Conservation (phyloP, 179 eudicot species). For the Sideroxylon spinosum region DNA sequence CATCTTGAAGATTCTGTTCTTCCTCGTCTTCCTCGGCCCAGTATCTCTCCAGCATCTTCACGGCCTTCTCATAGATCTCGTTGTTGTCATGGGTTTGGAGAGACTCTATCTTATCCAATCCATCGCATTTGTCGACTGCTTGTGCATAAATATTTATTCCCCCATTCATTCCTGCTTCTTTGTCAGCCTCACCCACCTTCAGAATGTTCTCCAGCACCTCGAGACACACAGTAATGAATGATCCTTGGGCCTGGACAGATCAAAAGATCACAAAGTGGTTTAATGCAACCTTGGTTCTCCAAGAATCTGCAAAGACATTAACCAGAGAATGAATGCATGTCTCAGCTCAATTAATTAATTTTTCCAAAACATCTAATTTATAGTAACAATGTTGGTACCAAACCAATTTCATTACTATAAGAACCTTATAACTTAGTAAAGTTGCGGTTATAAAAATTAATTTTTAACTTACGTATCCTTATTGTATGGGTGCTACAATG, state of each 20-base stretch:
- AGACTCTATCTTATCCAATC: slow-evolving; percentile 64
- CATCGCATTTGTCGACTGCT: slow-evolving; percentile 66
- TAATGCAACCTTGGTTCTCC: slow-evolving; percentile 66
- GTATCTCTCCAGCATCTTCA: slow-evolving; percentile 57
- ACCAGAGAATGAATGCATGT: neutral
- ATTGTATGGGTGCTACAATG: no score
- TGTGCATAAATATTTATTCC: slow-evolving; percentile 65
- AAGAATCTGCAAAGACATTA: slow-evolving; percentile 47
- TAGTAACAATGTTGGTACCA: no score
- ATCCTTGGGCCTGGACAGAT: slow-evolving; percentile 74
- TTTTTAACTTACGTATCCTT: no score
- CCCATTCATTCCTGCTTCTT: slow-evolving; percentile 44
- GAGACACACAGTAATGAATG: slow-evolving; percentile 67
- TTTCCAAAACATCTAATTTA: neutral
- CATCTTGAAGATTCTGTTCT: slow-evolving; percentile 33
- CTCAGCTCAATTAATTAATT: neutral
- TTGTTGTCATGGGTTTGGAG: slow-evolving; percentile 60
- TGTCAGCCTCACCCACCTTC: slow-evolving; percentile 76
- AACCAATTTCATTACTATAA: no score
- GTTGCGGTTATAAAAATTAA: no score
- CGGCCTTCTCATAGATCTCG: slow-evolving; percentile 63
- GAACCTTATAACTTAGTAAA: no score
- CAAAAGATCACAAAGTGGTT: slow-evolving; percentile 72
- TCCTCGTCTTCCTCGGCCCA: slow-evolving; percentile 70
- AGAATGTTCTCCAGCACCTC: slow-evolving; percentile 82